phyloP scores from a whole-genome alignment of 495 filamentous ascomycete species.

The Aspergillus ellipticus region DNA sequence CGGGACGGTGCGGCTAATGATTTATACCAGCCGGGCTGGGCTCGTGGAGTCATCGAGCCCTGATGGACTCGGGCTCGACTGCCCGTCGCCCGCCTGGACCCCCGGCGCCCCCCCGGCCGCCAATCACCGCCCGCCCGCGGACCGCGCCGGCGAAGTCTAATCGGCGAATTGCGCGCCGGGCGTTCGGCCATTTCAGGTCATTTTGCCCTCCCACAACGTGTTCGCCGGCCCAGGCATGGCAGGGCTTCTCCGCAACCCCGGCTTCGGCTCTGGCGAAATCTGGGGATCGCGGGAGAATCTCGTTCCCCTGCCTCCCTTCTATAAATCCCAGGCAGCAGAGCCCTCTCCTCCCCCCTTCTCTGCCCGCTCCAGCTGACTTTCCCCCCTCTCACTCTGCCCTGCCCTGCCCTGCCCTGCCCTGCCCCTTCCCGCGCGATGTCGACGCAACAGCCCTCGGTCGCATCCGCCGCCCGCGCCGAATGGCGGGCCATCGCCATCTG shows the following conservation, averaged over 20 bases:
- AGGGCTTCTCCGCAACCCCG: background rate
- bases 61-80: too few species aligned
- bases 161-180: background rate
- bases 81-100: too few species aligned
- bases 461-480: background rate
- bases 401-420: background rate
- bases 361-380: background rate
- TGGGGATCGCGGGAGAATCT: background rate
- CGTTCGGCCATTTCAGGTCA: background rate
- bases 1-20: background rate
- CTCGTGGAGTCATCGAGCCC: background rate
- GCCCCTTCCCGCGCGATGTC: background rate
- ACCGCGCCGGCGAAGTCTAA: background rate
- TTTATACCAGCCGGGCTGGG: background rate
- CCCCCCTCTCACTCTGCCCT: background rate
- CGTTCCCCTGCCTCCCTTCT: background rate
- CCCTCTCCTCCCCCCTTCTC: too few species aligned
- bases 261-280: background rate
- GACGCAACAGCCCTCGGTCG: background rate
- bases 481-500: conserved; percentile 1
- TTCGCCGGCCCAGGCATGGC: too few species aligned
- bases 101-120: background rate
- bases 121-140: background rate
- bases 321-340: background rate
- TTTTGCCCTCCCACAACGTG: too few species aligned